Evolutionary conservation across 768 basidiomycete genomes (phyloP).

Genomic region (Mycena crocata): DNA sequence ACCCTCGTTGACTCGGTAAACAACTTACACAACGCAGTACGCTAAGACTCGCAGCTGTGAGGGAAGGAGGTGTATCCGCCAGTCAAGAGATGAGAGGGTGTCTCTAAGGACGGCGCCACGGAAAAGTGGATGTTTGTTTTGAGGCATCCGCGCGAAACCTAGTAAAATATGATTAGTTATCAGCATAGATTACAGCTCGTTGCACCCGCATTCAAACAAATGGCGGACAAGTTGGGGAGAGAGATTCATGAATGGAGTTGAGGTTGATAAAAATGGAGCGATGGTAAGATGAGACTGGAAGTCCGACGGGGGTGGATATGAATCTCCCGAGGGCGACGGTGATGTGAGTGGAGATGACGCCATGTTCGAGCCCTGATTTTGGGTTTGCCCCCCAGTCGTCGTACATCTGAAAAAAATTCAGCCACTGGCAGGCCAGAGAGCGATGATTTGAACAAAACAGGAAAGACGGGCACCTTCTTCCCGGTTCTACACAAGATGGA

Average conservation of each 20-base stretch:
- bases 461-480: background rate
- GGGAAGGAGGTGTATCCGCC: conserved; percentile 7
- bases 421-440: too few species aligned
- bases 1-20: background rate
- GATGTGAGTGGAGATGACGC: background rate
- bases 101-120: background rate
- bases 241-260: background rate
- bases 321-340: conserved; percentile 1
- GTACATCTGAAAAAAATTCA: conserved; percentile 17
- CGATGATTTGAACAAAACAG: too few species aligned
- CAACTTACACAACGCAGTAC: background rate
- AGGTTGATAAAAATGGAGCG: background rate
- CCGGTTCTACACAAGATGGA: conserved; percentile 18
- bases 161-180: background rate
- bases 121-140: conserved; percentile 7
- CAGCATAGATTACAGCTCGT: background rate
- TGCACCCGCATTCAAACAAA: conserved; percentile 13
- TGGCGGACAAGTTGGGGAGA: conserved; percentile 16
- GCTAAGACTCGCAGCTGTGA: conserved; percentile 9
- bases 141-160: conserved; percentile 2
- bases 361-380: background rate
- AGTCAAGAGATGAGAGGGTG: conserved; percentile 5
- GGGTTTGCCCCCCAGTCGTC: conserved; percentile 14
- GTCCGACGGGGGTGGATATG: background rate
- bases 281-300: background rate